Percentiles rank a stretch among this genome's conserved stretches.
These are phyloP conservation scores for Cladophialophora immunda DNA, from an alignment of 2,329 filamentous ascomycete genomes.

Conservation along the genomic window DNA sequence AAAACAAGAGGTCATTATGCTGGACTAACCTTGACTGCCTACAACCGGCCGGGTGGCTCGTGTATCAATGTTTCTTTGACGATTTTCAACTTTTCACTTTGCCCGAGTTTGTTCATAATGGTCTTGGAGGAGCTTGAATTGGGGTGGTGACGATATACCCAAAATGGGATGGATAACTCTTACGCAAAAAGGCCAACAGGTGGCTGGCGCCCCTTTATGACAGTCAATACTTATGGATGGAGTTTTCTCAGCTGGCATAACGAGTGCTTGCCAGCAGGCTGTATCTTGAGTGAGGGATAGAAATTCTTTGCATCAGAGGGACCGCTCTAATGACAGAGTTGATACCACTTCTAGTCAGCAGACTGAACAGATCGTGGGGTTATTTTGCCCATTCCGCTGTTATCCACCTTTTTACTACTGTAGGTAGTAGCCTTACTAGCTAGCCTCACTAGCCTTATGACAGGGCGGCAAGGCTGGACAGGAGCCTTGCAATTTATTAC, in stretches of 20 bases:
- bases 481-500: not conserved
- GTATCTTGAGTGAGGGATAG: conserved; percentile 10
- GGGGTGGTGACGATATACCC: conserved; percentile 18
- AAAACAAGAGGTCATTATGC: conserved; percentile 32
- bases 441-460: not conserved
- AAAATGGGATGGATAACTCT: conserved; percentile 11
- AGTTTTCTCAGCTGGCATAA: conserved; percentile 4
- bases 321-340: conserved; percentile 1
- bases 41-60: not conserved
- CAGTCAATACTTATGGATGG: conserved; percentile 1
- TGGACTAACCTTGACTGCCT: conserved; percentile 24
- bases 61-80: conserved; percentile 19
- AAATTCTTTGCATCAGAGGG: conserved; percentile 7
- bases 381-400: not conserved
- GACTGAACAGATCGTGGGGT: not conserved
- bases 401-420: too few species aligned
- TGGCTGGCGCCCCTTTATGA: conserved; percentile 13
- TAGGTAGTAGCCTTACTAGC: not conserved
- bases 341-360: not conserved
- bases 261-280: conserved; percentile 5
- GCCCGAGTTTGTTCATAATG: conserved; percentile 3
- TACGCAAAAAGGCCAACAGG: conserved; percentile 10
- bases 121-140: not conserved
- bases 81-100: conserved; percentile 9
- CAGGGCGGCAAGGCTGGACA: not conserved